Conservation (phyloP, 2,329 filamentous ascomycete genomes). For the Emergomyces pasteurianus region DNA sequence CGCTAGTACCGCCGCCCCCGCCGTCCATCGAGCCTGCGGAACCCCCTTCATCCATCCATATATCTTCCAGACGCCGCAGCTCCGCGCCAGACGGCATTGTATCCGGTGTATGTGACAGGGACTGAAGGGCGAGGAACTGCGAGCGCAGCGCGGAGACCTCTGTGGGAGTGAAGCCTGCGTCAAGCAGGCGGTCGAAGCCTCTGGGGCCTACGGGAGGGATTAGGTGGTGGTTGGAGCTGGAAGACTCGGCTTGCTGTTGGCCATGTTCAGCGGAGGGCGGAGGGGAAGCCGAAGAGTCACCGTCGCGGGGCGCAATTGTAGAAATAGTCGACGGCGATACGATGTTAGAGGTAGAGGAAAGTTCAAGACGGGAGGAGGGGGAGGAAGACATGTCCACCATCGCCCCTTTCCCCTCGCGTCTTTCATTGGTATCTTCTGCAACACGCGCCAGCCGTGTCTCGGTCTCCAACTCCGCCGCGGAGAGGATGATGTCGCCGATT, state of each 20-base stretch:
- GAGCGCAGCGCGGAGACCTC: conserved; percentile 77
- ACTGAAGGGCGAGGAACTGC: conserved; percentile 79
- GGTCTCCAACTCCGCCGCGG: conserved; percentile 53
- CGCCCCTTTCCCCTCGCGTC: neutral
- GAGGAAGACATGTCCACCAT: neutral
- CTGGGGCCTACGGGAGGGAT: conserved; percentile 49
- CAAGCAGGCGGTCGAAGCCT: conserved; percentile 78
- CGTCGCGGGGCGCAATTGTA: neutral
- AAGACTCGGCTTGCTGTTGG: neutral
- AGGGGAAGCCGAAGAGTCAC: neutral
- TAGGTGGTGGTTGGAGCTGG: conserved; percentile 6
- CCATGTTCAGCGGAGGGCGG: neutral
- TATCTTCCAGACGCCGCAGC: conserved; percentile 69
- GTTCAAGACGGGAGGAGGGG: neutral
- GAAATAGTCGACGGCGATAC: neutral
- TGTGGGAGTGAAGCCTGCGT: conserved; percentile 65
- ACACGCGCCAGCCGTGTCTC: conserved; percentile 42
- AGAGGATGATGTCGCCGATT: conserved; percentile 63
- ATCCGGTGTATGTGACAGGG: conserved; percentile 72
- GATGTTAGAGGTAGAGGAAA: neutral
- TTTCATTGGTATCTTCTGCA: conserved; percentile 4
- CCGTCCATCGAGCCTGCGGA: conserved; percentile 21
- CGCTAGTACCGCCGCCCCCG: conserved; percentile 14
- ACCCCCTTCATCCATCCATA: conserved; percentile 64
- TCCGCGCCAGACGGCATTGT: conserved; percentile 71